phyloP scores from a whole-genome alignment of 345 rosid species.

The Euphorbia pulcherrima region DNA sequence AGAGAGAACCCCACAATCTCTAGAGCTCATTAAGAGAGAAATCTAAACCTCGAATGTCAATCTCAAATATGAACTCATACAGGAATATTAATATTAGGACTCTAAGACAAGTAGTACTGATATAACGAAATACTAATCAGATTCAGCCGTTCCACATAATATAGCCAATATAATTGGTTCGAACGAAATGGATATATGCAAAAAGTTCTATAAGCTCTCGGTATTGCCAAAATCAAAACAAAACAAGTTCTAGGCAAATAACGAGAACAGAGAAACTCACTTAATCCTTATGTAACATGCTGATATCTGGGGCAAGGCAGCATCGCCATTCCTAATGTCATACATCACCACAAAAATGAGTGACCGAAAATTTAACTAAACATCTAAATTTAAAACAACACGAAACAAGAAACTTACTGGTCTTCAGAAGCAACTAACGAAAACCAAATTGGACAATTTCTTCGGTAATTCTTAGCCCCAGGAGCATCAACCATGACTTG shows the following conservation, averaged over 20 bases:
- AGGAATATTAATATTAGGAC: too few species aligned
- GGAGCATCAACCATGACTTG: slow-evolving; percentile 51
- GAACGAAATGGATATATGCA: background rate
- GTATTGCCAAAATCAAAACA: too few species aligned
- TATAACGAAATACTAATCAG: too few species aligned
- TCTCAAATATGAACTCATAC: too few species aligned
- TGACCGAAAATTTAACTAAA: slow-evolving; percentile 5
- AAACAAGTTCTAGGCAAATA: background rate
- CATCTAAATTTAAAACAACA: background rate
- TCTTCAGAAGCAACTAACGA: slow-evolving; percentile 83
- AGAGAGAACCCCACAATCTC: too few species aligned
- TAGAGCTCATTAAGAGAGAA: too few species aligned
- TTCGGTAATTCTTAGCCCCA: slow-evolving; percentile 43
- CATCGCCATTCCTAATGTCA: slow-evolving; percentile 70
- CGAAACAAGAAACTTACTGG: slow-evolving; percentile 51
- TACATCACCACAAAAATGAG: slow-evolving; percentile 18
- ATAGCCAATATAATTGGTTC: background rate
- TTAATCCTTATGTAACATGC: slow-evolving; percentile 71
- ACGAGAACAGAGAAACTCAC: slow-evolving; percentile 39
- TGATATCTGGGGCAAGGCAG: slow-evolving; percentile 80
- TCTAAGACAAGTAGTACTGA: too few species aligned
- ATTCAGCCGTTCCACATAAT: too few species aligned
- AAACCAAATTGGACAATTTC: slow-evolving; percentile 84
- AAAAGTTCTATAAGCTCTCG: background rate
- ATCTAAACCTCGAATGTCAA: too few species aligned